Conservation (phyloP, 805 yeast species). For the Wickerhamomyces subpelliculosus region DNA sequence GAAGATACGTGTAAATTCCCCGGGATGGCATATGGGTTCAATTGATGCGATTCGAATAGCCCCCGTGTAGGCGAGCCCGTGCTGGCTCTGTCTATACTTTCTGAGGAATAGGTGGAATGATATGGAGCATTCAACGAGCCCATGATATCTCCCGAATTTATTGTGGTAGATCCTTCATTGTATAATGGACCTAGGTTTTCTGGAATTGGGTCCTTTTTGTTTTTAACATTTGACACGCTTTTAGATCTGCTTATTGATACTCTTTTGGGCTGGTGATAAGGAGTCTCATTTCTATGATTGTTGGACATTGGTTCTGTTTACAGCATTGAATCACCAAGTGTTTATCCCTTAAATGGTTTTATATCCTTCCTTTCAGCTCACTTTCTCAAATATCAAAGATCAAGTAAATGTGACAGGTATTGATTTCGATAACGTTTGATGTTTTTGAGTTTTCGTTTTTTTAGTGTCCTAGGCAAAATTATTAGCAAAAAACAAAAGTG, state of each 20-base stretch:
- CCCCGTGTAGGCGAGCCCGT: background rate
- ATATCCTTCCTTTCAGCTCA: too few species aligned
- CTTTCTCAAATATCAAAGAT: too few species aligned
- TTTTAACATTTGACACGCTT: slow-evolving; percentile 1
- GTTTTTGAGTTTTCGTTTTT: too few species aligned
- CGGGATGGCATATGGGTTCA: slow-evolving; percentile 19
- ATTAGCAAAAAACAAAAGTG: too few species aligned
- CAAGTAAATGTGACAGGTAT: too few species aligned
- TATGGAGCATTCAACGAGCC: slow-evolving; percentile 3
- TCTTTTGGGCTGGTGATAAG: background rate
- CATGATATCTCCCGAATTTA: background rate
- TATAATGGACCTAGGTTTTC: slow-evolving; percentile 1
- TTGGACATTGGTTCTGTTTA: too few species aligned
- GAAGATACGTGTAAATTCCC: slow-evolving; percentile 30
- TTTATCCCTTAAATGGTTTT: too few species aligned
- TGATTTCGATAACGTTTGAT: too few species aligned
- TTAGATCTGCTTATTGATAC: slow-evolving; percentile 1
- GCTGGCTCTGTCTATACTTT: background rate
- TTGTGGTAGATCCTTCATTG: background rate
- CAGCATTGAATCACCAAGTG: too few species aligned
- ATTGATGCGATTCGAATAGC: slow-evolving; percentile 6
- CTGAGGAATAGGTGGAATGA: slow-evolving; percentile 2
- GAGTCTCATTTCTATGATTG: background rate
- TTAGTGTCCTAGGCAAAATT: too few species aligned
- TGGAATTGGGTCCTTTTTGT: background rate